These are phyloP conservation scores for Akanthomyces lecanii DNA, from an alignment of 2,329 filamentous ascomycete species.

Conservation along the genomic window DNA sequence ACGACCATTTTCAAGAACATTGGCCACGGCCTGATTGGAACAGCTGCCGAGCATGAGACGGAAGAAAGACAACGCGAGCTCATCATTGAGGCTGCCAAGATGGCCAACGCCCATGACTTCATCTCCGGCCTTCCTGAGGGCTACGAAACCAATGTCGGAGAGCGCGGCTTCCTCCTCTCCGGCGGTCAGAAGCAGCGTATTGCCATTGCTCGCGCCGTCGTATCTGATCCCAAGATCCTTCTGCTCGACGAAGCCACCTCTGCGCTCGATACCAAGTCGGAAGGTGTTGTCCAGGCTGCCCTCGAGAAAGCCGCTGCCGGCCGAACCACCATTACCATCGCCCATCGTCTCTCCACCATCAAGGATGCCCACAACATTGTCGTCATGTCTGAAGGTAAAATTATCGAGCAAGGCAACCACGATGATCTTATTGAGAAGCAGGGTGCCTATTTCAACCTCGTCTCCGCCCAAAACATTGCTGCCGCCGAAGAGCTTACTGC, in stretches of 20 bases:
- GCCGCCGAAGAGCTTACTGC: constrained; percentile 50
- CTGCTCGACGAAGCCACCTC: constrained; percentile 94
- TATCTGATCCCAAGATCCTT: constrained; percentile 87
- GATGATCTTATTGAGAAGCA: constrained; percentile 66
- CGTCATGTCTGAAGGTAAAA: constrained; percentile 79
- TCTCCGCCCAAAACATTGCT: constrained; percentile 81
- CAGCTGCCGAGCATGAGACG: constrained; percentile 61
- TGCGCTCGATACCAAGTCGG: constrained; percentile 88
- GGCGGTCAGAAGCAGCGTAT: constrained; percentile 97
- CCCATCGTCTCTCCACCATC: constrained; percentile 92
- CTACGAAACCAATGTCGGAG: constrained; percentile 92
- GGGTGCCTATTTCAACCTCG: constrained; percentile 77
- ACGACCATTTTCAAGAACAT: constrained; percentile 91
- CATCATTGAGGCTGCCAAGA: constrained; percentile 76
- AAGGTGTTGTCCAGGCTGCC: constrained; percentile 90
- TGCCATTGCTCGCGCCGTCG: constrained; percentile 85
- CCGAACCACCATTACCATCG: constrained; percentile 92
- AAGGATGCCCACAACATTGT: constrained; percentile 93
- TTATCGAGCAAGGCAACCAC: constrained; percentile 89
- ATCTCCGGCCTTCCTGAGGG: constrained; percentile 76
- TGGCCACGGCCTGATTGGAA: constrained; percentile 83
- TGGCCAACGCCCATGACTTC: constrained; percentile 93
- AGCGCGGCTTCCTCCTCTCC: constrained; percentile 86
- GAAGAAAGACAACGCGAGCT: constrained; percentile 66
- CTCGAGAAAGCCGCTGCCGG: constrained; percentile 81